Evolutionary conservation across 345 rosid species (phyloP), one percentile per base, ranked within the genome.

Genomic region (Citrus glauca): DNA sequence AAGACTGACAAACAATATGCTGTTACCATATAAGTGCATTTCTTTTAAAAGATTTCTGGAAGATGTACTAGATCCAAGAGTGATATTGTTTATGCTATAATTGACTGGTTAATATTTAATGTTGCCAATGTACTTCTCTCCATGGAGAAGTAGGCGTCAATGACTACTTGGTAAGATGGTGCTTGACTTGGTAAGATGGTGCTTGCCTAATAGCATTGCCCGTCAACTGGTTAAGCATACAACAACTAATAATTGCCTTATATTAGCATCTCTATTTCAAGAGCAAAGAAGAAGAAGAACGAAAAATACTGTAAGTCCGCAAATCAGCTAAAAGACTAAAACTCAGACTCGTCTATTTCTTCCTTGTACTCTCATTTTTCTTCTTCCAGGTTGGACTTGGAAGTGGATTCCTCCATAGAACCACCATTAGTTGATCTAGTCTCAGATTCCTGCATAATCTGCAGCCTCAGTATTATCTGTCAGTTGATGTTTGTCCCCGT

Each of bases 311-410:
- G 27, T 25, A 27, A 71, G 14, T 45, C 45, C 7, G 5, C 13
- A 60, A 59, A 33, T 61, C 64, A 45, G 50, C 82, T 86, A 84
- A 79, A 87, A 87, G 35, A 30, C 82, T 86, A 86, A 78, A 87
- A 87, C 78, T 75, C 83, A 1, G 83, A 71, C 45, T 81, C 86
- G 2, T 87, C 80, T 24, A 63, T 84, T 71, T 76, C 84, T 42
- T 77, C 86, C 65, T 68, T 81, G 72, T 81, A 30, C 69, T 79
- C 82, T 38, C 77, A 83, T 53, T 72, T 40, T 30, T 69, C 79
- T 67, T 83, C 85, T 57, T 81, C 84, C 1, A 75, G 73, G 40
- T 45, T 11, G 50, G 17, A 45, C 50, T 73, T 78, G 28, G 82
- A 73, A 59, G 32, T n/a, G 9, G 61, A 50, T 63, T 82, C 69